Conservation (phyloP, 106 monocot species). For the Allium fistulosum region DNA sequence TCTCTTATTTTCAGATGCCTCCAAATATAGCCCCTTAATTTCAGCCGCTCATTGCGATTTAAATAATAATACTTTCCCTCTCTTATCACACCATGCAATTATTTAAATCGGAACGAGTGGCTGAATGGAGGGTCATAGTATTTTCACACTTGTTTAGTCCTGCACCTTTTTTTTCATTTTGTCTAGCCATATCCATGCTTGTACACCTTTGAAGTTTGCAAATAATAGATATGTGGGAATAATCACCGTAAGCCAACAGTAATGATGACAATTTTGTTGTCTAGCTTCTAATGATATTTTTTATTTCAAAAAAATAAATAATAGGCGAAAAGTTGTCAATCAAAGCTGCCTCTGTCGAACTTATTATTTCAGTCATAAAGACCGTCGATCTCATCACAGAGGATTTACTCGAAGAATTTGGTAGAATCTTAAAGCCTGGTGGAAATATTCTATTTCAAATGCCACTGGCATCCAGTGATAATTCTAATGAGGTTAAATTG, state of each 20-base stretch:
- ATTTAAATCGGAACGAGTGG: too few relatives aligned
- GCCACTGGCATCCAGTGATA: constrained; percentile 9
- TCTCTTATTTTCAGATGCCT: too few relatives aligned
- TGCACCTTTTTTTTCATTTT: not conserved
- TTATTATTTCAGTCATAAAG: constrained; percentile 33
- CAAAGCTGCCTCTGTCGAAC: constrained; percentile 28
- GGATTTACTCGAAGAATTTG: constrained; percentile 49
- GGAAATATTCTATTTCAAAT: constrained; percentile 40
- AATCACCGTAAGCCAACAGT: not conserved
- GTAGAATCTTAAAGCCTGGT: constrained; percentile 62
- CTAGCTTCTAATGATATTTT: too few relatives aligned
- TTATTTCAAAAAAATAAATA: too few relatives aligned
- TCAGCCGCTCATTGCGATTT: too few relatives aligned
- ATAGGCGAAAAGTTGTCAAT: constrained; percentile 52
- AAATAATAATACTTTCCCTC: too few relatives aligned
- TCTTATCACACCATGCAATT: too few relatives aligned
- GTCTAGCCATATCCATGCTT: not conserved
- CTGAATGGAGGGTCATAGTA: too few relatives aligned
- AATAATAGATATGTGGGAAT: not conserved
- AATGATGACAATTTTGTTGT: not conserved
- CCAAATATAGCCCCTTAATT: too few relatives aligned
- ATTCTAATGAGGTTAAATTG: constrained; percentile 26
- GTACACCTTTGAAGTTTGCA: not conserved
- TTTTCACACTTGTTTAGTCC: too few relatives aligned
- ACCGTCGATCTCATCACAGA: constrained; percentile 24